A percentile compares a stretch with the other conserved stretches of the same genome.
Conservation (phyloP, 495 filamentous ascomycete species). For the Podospora comata region DNA sequence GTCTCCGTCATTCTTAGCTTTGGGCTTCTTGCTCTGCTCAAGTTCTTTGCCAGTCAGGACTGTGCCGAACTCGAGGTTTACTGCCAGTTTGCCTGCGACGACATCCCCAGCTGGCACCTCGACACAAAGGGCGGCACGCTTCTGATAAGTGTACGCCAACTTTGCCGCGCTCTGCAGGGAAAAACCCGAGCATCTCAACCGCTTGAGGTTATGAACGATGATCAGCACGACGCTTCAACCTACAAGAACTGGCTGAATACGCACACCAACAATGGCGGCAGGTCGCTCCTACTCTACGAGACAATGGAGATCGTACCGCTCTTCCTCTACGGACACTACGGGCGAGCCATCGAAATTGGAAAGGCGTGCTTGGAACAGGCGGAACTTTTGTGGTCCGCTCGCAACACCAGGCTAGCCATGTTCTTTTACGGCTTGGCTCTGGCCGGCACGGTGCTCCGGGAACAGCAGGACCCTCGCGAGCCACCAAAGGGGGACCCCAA, state of each 20-base stretch:
- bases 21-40: conserved; percentile 66
- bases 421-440: conserved; percentile 70
- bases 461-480: conserved; percentile 51
- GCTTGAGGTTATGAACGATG: conserved; percentile 65
- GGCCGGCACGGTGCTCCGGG: conserved; percentile 59
- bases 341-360: conserved; percentile 65
- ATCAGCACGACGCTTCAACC: conserved; percentile 58
- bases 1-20: conserved; percentile 72
- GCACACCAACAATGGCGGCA: conserved; percentile 40
- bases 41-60: conserved; percentile 71
- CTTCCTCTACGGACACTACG: conserved; percentile 72
- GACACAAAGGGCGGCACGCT: conserved; percentile 79
- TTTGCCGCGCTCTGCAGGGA: conserved; percentile 75
- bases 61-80: conserved; percentile 71
- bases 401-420: conserved; percentile 60
- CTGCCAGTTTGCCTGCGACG: conserved; percentile 69
- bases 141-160: conserved; percentile 68
- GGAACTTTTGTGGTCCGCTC: conserved; percentile 67
- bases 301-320: conserved; percentile 67
- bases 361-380: conserved; percentile 56
- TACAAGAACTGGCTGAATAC: conserved; percentile 60
- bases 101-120: conserved; percentile 67
- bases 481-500: conserved; percentile 49
- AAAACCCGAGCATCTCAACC: conserved; percentile 64
- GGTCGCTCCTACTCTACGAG: conserved; percentile 69